Percentiles rank a stretch among this genome's conserved stretches.
These are phyloP conservation scores for Beverwykella pulmonaria DNA, from an alignment of 495 filamentous ascomycete genomes.

Conservation along the genomic window DNA sequence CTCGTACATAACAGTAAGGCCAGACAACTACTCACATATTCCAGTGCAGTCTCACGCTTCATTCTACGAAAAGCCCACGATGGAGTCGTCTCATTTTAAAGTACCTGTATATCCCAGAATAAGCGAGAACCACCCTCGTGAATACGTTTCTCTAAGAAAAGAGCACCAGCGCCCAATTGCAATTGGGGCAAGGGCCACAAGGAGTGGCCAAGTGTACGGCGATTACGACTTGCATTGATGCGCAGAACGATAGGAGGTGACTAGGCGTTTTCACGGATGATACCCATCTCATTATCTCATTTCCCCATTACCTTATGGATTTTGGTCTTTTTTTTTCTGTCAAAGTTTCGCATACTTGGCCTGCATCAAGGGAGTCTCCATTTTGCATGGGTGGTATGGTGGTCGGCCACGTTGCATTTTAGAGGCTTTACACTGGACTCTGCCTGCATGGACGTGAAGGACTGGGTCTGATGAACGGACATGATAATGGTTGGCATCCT, in stretches of 20 bases:
- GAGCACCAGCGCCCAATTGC: background rate
- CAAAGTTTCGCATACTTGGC: background rate
- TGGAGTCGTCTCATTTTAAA: background rate
- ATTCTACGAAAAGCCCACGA: background rate
- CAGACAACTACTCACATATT: background rate
- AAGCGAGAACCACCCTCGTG: background rate
- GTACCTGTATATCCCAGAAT: background rate
- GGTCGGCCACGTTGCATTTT: background rate
- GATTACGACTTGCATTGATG: background rate
- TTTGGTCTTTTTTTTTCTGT: background rate
- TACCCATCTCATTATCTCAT: background rate
- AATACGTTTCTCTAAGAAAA: background rate
- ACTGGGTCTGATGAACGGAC: background rate
- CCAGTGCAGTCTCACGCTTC: background rate
- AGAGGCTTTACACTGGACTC: background rate
- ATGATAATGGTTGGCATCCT: background rate
- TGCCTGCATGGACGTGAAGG: too few relatives aligned
- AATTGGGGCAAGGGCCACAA: background rate
- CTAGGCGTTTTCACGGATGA: slow-evolving; percentile 8
- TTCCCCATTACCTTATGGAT: background rate
- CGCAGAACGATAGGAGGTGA: background rate
- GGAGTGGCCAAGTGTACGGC: background rate
- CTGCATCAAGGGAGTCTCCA: background rate
- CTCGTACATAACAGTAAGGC: background rate
- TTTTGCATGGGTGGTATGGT: background rate